These are phyloP conservation scores for Trypethelium eluteriae DNA, from an alignment of 495 filamentous ascomycete species.

Conservation along the genomic window DNA sequence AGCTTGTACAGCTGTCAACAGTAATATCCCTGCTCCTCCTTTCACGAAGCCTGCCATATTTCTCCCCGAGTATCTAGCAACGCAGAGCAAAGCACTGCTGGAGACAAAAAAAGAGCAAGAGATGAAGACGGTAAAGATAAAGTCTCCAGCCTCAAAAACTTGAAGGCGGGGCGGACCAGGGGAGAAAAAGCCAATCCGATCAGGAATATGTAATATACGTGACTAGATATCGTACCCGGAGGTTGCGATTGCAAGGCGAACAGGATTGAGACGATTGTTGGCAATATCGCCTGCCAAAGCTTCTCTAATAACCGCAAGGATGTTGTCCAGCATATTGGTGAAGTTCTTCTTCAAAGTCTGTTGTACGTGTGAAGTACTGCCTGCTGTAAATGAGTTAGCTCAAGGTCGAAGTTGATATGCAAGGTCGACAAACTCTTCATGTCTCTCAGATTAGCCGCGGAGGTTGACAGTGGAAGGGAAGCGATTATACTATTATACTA, in stretches of 20 bases:
- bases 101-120: background rate
- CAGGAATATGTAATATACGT: slow-evolving; percentile 30
- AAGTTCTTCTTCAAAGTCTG: background rate
- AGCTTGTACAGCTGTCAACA: background rate
- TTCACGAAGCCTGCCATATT: background rate
- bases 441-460: too few species aligned
- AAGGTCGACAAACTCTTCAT: too few species aligned
- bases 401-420: too few species aligned
- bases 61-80: background rate
- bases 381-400: too few species aligned
- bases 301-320: background rate
- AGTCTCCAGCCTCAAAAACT: slow-evolving; percentile 20
- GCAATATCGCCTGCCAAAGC: slow-evolving; percentile 18
- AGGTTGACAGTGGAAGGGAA: too few species aligned
- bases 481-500: too few species aligned
- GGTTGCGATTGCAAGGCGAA: slow-evolving; percentile 27
- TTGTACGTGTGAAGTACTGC: too few species aligned
- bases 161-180: slow-evolving; percentile 29
- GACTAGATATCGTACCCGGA: slow-evolving; percentile 34
- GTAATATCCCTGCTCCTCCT: background rate
- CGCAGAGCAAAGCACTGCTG: background rate
- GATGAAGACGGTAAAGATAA: background rate
- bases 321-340: slow-evolving; percentile 21
- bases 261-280: slow-evolving; percentile 36
- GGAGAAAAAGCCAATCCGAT: slow-evolving; percentile 31